Conservation (phyloP, 805 yeast genomes). For the Metschnikowia aberdeeniae region DNA sequence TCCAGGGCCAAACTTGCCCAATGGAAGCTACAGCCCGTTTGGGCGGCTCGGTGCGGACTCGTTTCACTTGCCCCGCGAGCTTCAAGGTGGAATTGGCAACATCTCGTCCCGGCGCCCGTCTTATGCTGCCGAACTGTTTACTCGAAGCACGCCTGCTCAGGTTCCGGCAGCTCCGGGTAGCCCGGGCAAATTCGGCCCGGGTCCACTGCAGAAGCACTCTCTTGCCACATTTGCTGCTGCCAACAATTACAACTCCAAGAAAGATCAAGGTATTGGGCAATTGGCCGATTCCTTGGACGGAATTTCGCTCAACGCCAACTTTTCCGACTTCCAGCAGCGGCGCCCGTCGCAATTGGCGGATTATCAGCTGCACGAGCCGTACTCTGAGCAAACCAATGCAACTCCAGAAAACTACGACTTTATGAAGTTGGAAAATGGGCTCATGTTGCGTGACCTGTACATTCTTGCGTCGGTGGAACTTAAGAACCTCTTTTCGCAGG, state of each 20-base stretch:
- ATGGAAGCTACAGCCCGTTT: not conserved
- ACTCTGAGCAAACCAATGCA: not conserved
- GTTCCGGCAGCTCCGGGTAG: not conserved
- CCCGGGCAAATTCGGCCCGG: not conserved
- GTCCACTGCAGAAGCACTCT: constrained; percentile 9
- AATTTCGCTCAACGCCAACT: constrained; percentile 31
- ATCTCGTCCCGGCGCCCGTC: constrained; percentile 69
- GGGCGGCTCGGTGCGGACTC: constrained; percentile 19
- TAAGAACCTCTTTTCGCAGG: constrained; percentile 44
- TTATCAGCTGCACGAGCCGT: not conserved
- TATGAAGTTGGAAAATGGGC: constrained; percentile 59
- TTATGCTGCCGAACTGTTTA: constrained; percentile 63
- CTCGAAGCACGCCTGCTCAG: constrained; percentile 24
- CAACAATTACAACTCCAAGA: constrained; percentile 21
- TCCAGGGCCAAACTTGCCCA: too few species aligned
- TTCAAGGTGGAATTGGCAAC: constrained; percentile 61
- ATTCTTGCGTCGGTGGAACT: constrained; percentile 60
- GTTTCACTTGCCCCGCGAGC: constrained; percentile 51
- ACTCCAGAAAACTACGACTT: not conserved
- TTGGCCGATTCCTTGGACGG: constrained; percentile 28
- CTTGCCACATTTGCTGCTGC: constrained; percentile 29
- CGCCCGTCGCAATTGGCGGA: constrained; percentile 42
- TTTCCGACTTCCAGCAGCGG: constrained; percentile 38
- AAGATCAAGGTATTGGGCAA: constrained; percentile 17
- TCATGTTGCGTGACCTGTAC: constrained; percentile 49